phyloP scores from a whole-genome alignment of 352 stramenopile genomes.

The Phytophthora pistaciae region DNA sequence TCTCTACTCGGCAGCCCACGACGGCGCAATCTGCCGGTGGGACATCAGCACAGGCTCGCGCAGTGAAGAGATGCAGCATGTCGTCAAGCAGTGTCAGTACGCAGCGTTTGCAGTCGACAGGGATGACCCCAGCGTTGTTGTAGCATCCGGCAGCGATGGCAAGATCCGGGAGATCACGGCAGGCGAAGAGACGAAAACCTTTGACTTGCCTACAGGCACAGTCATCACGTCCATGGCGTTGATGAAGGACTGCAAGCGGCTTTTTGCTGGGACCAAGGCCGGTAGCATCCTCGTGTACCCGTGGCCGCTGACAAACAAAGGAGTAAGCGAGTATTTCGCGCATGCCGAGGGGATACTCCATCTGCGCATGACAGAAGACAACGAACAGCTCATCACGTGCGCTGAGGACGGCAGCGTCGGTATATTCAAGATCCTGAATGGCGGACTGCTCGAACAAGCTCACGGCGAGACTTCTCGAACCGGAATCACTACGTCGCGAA shows the following conservation, averaged over 20 bases:
- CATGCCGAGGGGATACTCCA: constrained; percentile 72
- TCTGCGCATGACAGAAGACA: constrained; percentile 81
- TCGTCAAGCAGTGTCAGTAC: constrained; percentile 86
- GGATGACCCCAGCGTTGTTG: constrained; percentile 56
- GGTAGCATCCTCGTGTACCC: constrained; percentile 72
- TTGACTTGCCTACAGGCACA: constrained; percentile 54
- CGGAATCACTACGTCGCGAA: constrained; percentile 12
- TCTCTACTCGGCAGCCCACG: constrained; percentile 80
- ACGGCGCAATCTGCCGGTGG: constrained; percentile 89
- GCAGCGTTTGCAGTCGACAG: constrained; percentile 62
- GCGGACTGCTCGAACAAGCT: constrained; percentile 14
- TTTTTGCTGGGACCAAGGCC: constrained; percentile 75
- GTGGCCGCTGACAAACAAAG: constrained; percentile 63
- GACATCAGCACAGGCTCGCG: constrained; percentile 58
- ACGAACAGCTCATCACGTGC: constrained; percentile 57
- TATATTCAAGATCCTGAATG: constrained; percentile 60
- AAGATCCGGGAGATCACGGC: constrained; percentile 72
- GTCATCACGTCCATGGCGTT: constrained; percentile 67
- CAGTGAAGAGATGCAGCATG: constrained; percentile 78
- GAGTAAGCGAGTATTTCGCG: constrained; percentile 54
- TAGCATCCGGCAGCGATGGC: constrained; percentile 67
- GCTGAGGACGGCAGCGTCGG: constrained; percentile 74
- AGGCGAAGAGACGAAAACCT: constrained; percentile 64
- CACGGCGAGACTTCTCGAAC: constrained; percentile 5
- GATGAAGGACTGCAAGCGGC: constrained; percentile 61